Evolutionary conservation across 225 moss, liverwort and hornwort species (phyloP), one percentile per base, ranked within the genome.

Genomic region (Neckera pumila): DNA sequence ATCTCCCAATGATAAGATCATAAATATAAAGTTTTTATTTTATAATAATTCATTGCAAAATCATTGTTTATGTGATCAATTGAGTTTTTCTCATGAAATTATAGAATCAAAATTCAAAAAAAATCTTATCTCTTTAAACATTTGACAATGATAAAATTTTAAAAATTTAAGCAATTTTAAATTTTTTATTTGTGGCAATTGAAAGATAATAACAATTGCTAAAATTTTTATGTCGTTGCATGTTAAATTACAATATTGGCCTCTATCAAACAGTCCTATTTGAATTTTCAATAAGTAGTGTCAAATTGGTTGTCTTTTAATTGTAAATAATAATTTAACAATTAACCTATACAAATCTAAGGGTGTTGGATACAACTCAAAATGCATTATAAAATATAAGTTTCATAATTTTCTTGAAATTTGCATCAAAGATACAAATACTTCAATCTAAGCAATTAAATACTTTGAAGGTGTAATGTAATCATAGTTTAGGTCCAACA

Each of bases 381-480:
- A 73, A 28, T 73, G 11, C 30, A 47, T 31, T 47, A 31, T 47
- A 31, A 47, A 73, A 47, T 74, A 30, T 7, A 11, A 47, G 10
- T 28, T 43, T 28, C 28, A 19, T 30, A 30, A 47, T 30, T 6
- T 17, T 47, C 25, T 74, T 45, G 30, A 74, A 74, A 47, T 74
- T 47, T 30, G 7, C 30, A 47, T 47, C 18, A 31, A 30, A 11
- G 11, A 7, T 0, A 31, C 11, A 28, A 6, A 0, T n/a, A n/a
- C n/a, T 5, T 17, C 17, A 45, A 28, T 45, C 17, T 9, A 15
- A 42, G 6, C 4, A 42, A 45, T 72, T 43, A 45, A 45, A 72
- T 28, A 9, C 2, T 72, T 43, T 1, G 3, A 45, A 1, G 25
- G 2, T 0, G 0, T 17, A 10, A 9, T 7, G 8, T 42, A 42